These are phyloP conservation scores for Aphanomyces astaci DNA, from an alignment of 352 stramenopile species.

Conservation along the genomic window DNA sequence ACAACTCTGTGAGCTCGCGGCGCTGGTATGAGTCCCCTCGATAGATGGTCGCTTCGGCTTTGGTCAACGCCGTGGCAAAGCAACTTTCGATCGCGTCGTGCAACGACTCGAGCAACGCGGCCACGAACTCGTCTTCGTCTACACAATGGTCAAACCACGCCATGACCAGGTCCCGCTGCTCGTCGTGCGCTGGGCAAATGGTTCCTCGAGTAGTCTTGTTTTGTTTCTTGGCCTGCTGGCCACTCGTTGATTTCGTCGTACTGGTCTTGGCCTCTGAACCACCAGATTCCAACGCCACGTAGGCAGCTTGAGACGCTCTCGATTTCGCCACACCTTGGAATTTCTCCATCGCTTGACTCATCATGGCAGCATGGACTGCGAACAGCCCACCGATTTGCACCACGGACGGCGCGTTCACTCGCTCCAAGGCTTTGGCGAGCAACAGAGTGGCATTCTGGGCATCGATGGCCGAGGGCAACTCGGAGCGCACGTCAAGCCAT, in stretches of 20 bases:
- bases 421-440: constrained; percentile 30
- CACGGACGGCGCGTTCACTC: constrained; percentile 25
- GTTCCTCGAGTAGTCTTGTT: constrained; percentile 22
- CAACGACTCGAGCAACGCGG: constrained; percentile 39
- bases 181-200: constrained; percentile 43
- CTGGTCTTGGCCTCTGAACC: constrained; percentile 28
- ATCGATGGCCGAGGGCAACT: constrained; percentile 56
- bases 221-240: constrained; percentile 32
- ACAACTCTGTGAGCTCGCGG: constrained; percentile 57
- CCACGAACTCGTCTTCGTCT: constrained; percentile 63
- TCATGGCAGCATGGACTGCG: constrained; percentile 50
- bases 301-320: constrained; percentile 36
- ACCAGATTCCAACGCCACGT: constrained; percentile 29
- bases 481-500: constrained; percentile 45
- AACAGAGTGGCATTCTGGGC: constrained; percentile 39
- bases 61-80: constrained; percentile 42
- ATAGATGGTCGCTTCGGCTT: constrained; percentile 53
- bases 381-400: constrained; percentile 52
- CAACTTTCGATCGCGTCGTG: constrained; percentile 36
- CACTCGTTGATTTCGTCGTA: constrained; percentile 35
- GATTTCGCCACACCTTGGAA: constrained; percentile 42
- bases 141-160: constrained; percentile 44
- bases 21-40: constrained; percentile 64
- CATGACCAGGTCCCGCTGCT: constrained; percentile 38
- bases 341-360: constrained; percentile 37